A percentile compares a stretch with the other conserved stretches of the same genome.
Conservation (phyloP, 192 early-diverging fungal species). For the Umbelopsis isabellina region DNA sequence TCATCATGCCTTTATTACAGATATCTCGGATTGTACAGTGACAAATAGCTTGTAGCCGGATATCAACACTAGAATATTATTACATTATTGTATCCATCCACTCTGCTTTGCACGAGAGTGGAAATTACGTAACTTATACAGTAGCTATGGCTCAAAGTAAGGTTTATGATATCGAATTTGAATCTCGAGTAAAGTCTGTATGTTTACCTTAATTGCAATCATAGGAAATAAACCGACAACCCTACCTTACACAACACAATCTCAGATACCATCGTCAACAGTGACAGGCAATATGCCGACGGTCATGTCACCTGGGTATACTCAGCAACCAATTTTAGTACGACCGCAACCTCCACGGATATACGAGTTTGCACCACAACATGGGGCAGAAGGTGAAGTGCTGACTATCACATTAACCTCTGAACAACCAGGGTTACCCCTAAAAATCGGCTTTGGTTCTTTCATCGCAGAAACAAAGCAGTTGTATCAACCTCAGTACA, state of each 20-base stretch:
- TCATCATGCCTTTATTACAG: neutral
- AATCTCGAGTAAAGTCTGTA: slow-evolving; percentile 14
- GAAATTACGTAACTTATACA: neutral
- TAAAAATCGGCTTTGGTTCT: slow-evolving; percentile 48
- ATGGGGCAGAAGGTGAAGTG: slow-evolving; percentile 24
- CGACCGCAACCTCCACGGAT: slow-evolving; percentile 27
- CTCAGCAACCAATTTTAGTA: slow-evolving; percentile 21
- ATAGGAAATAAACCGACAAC: slow-evolving; percentile 17
- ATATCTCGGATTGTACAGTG: neutral
- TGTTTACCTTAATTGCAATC: neutral
- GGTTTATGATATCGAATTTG: neutral
- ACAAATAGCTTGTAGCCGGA: neutral
- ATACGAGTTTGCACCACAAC: slow-evolving; percentile 20
- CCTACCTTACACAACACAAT: slow-evolving; percentile 20
- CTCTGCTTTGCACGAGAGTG: neutral
- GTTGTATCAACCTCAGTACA: slow-evolving; percentile 41
- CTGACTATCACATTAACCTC: slow-evolving; percentile 22
- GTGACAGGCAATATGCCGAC: neutral
- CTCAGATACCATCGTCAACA: slow-evolving; percentile 8
- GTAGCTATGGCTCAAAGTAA: slow-evolving; percentile 1
- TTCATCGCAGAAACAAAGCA: slow-evolving; percentile 48
- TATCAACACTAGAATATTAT: neutral
- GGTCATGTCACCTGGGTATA: neutral
- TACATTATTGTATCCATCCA: neutral
- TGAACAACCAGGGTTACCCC: slow-evolving; percentile 16